Evolutionary conservation across 345 rosid species (phyloP).

Genomic region (Durio zibethinus): DNA sequence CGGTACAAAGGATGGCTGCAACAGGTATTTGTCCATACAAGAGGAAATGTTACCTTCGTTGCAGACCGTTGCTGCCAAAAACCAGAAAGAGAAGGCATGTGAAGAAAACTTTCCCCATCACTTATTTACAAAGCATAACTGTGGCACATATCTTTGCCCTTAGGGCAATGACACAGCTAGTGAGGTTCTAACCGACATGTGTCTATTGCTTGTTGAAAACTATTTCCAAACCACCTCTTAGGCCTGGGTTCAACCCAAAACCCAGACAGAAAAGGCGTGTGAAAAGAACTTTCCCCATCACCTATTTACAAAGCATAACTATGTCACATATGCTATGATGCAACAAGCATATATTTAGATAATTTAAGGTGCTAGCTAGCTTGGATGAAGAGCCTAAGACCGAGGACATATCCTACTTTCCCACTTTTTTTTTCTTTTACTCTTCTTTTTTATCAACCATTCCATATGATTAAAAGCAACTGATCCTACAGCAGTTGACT

Average conservation of each 20-base stretch:
- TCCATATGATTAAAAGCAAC: neutral
- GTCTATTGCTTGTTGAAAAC: neutral
- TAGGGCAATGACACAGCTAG: neutral
- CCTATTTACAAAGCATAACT: no score
- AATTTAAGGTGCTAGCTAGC: neutral
- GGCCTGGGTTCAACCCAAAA: neutral
- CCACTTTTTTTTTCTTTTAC: neutral
- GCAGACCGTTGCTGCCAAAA: constrained; percentile 82
- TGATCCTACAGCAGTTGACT: neutral
- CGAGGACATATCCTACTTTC: neutral
- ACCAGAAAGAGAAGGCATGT: neutral
- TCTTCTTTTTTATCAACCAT: neutral
- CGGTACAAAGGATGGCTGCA: constrained; percentile 96
- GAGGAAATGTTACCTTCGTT: constrained; percentile 94
- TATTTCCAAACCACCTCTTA: neutral
- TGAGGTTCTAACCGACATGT: neutral
- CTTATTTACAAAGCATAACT: neutral
- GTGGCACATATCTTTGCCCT: neutral
- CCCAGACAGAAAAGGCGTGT: no score
- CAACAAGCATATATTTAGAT: neutral
- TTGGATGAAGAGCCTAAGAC: neutral
- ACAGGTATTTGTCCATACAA: constrained; percentile 98
- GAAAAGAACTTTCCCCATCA: no score
- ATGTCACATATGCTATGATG: neutral
- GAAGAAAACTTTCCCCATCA: neutral